phyloP scores from a whole-genome alignment of 78 protist species.

The Dictyostelium discoideum region dicty_2.7 NC_007089.4:6293501-6294000 shows the following conservation, averaged over 20 bases:
- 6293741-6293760: neutral
- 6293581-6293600: constrained; percentile 16
- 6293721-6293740: neutral
- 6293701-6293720: neutral
- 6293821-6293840: no score
- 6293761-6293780: neutral
- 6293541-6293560: neutral
- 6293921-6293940: no score
- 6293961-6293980: constrained; percentile 39
- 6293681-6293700: neutral
- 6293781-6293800: no score
- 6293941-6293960: neutral
- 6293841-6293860: no score
- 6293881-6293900: no score
- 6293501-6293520: neutral
- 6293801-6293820: no score
- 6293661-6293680: neutral
- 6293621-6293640: neutral
- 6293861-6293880: no score
- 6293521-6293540: neutral
- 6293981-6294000: neutral
- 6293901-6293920: no score
- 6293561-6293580: constrained; percentile 31
- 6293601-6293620: neutral
- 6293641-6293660: neutral